Evolutionary conservation across 1,139 yeast genomes (phyloP), one percentile per base, ranked within the genome.

Genomic region (Meyerozyma smithsonii): DNA sequence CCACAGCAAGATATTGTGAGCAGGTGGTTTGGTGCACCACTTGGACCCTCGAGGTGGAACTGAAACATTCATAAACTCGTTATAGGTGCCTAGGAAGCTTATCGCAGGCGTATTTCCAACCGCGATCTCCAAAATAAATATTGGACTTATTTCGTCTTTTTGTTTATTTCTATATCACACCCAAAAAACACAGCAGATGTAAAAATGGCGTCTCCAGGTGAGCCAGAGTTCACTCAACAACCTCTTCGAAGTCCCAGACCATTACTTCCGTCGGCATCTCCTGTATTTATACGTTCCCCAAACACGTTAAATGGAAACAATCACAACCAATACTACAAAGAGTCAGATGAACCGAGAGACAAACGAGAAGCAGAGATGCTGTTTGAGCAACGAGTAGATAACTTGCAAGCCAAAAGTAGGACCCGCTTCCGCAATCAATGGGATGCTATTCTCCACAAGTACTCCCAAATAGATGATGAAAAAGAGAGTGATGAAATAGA

Each of bases 401-500:
- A 30, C 7, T 23, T 35, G 4, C 37, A 46, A 30, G 40, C 46
- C n/a, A 56, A 56, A 24, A 67, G 69, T 45, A 52, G 59, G 3
- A 38, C 42, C 14, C 55, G 60, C 46, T 59, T 78, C 59, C 41
- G 64, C 49, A 42, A 56, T 44, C 61, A 69, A 44, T 83, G 89
- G 88, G 66, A 69, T 18, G 63, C 64, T 8, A 80, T 83, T 32
- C 66, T 83, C 8, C 57, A 66, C 4, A 76, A 72, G 52, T 81
- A 81, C 51, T 73, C 81, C 21, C 50, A 58, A 3, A 59, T 74
- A n/a, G 72, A 70, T 37, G 78, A 72, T 46, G 65, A 65, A 2
- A 59, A 63, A 11, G 81, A 78, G 45, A 83, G 86, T 38, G 90
- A 84, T 54, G 72, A 81, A 23, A 64, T 84, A n/a, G 86, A 84